Conservation (phyloP, 257 asterid genomes). For the Ophiorrhiza pumila region DNA sequence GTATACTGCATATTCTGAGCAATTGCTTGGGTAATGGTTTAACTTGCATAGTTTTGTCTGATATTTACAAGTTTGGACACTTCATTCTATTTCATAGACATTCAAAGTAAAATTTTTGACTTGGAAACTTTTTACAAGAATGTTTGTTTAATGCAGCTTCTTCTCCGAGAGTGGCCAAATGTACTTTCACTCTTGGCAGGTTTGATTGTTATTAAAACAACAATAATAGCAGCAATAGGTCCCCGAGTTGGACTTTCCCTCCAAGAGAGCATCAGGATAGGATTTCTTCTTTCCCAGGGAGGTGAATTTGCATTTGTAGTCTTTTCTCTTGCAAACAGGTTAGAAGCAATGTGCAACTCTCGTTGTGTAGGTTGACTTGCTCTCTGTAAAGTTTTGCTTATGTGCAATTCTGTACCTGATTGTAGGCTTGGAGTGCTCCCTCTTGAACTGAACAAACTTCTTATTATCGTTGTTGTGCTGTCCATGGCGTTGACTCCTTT, state of each 20-base stretch:
- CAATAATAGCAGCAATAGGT: slow-evolving; percentile 87
- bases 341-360: slow-evolving; percentile 18
- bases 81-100: neutral
- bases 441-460: slow-evolving; percentile 96
- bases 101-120: neutral
- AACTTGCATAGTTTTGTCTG: neutral
- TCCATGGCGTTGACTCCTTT: slow-evolving; percentile 97
- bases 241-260: slow-evolving; percentile 90
- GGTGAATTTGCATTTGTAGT: slow-evolving; percentile 98
- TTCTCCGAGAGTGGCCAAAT: slow-evolving; percentile 98
- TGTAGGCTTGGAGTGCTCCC: slow-evolving; percentile 98
- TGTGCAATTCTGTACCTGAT: slow-evolving; percentile 20
- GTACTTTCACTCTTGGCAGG: slow-evolving; percentile 92
- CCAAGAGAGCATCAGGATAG: slow-evolving; percentile 91
- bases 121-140: slow-evolving; percentile 16
- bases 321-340: slow-evolving; percentile 96
- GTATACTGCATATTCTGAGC: neutral
- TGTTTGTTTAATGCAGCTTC: slow-evolving; percentile 57
- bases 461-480: slow-evolving; percentile 92
- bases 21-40: neutral
- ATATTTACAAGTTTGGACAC: neutral
- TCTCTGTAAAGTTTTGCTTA: slow-evolving; percentile 10
- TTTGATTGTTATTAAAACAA: slow-evolving; percentile 81
- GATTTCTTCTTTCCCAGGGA: slow-evolving; percentile 96
- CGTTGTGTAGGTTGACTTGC: slow-evolving; percentile 4